Evolutionary conservation across 768 basidiomycete genomes (phyloP), one percentile per base, ranked within the genome.

Genomic region (Amanita pallidorosea): DNA sequence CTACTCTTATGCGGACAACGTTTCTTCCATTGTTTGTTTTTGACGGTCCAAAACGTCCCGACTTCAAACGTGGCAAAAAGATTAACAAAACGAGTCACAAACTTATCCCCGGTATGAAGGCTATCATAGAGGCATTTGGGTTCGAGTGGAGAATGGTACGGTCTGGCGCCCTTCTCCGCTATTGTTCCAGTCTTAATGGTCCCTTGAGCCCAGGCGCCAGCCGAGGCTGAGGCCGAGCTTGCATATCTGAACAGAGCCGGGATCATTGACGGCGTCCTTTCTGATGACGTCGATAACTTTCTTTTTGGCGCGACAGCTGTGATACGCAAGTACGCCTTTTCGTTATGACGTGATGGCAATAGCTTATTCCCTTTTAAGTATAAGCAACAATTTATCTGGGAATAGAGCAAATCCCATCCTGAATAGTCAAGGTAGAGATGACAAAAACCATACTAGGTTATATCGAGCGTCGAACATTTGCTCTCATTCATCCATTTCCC

Each of bases 261-360:
- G 2, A 64, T 86, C 47, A 86, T 97, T 51, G 94, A 97, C 61
- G 89, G 83, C 0, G 78, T 96, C 22, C 72, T 94, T 40, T 88
- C 93, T 0, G 94, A 97, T 63, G 94, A 96, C 58, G 92, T 93
- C 1, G 93, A 97, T 60, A 93, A 81, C 49, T 85, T 95, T 60
- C 67, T 96, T 2, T 97, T 97, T 55, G 92, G 93, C 18, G 92
- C 90, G 1, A 75, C 68, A 5, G 80, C 79, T 41, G 81, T 97
- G 25, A 79, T 95, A 56, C 78, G 93, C 60, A 96, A 95, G 89
- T 89, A 54, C 46, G 73, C 72, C 54, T 34, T 44, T 20, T 15
- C 3, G 7, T 44, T 49, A 33, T 15, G 18, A n/a, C 44, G 47
- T 55, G 46, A 54, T n/a, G 48, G 55, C 20, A 33, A 63, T 40